Base-by-base conservation (phyloP, 371 early-diverging fungal species). In the Apophysomyces variabilis region DNA sequence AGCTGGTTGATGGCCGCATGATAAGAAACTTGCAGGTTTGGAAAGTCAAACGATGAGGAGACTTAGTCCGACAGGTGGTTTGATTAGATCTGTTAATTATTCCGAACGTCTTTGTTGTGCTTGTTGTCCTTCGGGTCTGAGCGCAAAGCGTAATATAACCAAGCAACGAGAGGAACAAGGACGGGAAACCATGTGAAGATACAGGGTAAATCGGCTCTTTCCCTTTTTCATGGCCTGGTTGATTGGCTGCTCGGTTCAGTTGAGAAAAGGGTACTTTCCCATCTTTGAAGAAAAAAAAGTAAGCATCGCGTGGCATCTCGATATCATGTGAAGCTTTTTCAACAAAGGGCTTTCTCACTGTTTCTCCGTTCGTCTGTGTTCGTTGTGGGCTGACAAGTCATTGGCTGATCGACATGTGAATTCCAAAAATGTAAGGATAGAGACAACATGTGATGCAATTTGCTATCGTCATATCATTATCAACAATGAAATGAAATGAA, bases 381-480 rank as follows among this genome's bases (percentile, higher is more conserved):
- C 11, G n/a, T 11, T 13, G 18, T 50, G 54, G 54, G 54, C 54
- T 50, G 54, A 50, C 54, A 50, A 50, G 54, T 21, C 21, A 50
- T 21, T 50, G 54, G 54, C 21, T 16, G 54, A 50, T 50, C 54
- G 54, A 50, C 54, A 50, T 50, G 54, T 50, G 54, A 50, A 50
- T 18, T 50, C 47, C 18, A 14, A 47, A 18, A 47, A 21, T 18
- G 9, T 18, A 6, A 0, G 11, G 21, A 50, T 18, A 21, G 2
- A 18, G 54, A 50, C 54, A 50, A 50, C 54, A 50, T 50, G 54
- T 50, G 54, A 50, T 50, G 54, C 16, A 50, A 50, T 9, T 9
- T 50, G 21, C 9, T 1, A 21, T 50, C 21, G 21, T 50, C 54
- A 50, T 26, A 50, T 50, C 54, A 50, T 50, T 6, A 41, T 41